phyloP scores from a whole-genome alignment of 2,329 filamentous ascomycete species.

The Fusarium luffae region DNA sequence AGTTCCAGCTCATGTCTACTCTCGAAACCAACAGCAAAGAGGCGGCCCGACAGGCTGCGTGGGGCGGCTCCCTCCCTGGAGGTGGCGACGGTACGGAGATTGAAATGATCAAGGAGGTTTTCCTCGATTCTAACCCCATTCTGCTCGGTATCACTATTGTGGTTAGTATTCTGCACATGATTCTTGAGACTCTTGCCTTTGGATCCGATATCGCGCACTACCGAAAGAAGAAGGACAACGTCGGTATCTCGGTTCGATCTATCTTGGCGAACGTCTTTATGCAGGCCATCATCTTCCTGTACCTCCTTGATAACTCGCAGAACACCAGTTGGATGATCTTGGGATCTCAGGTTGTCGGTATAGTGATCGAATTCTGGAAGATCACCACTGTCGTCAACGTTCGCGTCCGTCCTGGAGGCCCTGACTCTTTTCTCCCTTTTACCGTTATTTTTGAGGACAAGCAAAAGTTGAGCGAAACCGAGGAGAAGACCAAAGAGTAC shows the following conservation, averaged over 20 bases:
- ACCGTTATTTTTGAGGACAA: constrained; percentile 92
- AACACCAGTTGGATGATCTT: constrained; percentile 99
- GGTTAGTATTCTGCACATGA: constrained; percentile 89
- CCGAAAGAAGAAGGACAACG: constrained; percentile 99
- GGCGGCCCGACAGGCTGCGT: constrained; percentile 80
- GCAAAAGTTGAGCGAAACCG: constrained; percentile 92
- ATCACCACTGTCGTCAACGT: constrained; percentile 96
- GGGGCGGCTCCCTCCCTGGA: constrained; percentile 75
- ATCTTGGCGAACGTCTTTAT: constrained; percentile 98
- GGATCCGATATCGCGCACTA: constrained; percentile 98
- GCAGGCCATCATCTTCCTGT: constrained; percentile 95
- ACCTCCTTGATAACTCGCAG: constrained; percentile 95
- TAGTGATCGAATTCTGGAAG: constrained; percentile 83
- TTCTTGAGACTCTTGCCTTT: constrained; percentile 96
- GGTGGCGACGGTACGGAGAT: constrained; percentile 93
- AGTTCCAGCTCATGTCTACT: constrained; percentile 85
- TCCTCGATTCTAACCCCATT: constrained; percentile 93
- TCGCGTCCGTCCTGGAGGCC: constrained; percentile 74
- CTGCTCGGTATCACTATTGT: constrained; percentile 85
- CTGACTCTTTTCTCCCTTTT: constrained; percentile 81
- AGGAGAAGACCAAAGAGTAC: constrained; percentile 98
- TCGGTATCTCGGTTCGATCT: constrained; percentile 94
- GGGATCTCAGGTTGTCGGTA: constrained; percentile 87
- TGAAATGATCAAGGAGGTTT: constrained; percentile 95
- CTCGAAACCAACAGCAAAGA: constrained; percentile 91